phyloP scores from a whole-genome alignment of 768 basidiomycete species.

The Xerocomellus intermedius region DNA sequence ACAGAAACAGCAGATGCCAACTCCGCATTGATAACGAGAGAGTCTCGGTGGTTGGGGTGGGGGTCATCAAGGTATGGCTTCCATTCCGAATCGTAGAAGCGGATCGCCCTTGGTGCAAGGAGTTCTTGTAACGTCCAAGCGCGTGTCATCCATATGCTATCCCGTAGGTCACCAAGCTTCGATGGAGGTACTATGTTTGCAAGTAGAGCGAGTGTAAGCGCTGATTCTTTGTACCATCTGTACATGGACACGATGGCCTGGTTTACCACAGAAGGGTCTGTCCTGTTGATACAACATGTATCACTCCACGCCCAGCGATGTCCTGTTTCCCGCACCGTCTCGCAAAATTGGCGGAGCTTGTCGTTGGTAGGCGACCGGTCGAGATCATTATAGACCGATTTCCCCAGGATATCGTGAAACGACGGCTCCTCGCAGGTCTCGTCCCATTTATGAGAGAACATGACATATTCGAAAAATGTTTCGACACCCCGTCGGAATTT shows the following conservation, averaged over 20 bases:
- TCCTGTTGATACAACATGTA: slow-evolving; percentile 1
- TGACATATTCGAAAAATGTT: slow-evolving; percentile 8
- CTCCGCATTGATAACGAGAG: neutral
- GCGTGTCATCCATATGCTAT: slow-evolving; percentile 5
- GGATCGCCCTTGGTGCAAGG: slow-evolving; percentile 5
- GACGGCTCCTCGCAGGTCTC: neutral
- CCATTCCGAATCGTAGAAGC: slow-evolving; percentile 9
- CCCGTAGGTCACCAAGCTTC: neutral
- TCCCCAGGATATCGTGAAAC: neutral
- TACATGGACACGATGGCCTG: slow-evolving; percentile 4
- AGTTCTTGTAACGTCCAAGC: slow-evolving; percentile 8
- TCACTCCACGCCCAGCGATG: slow-evolving; percentile 8
- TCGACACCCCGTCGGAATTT: neutral
- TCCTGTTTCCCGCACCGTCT: neutral
- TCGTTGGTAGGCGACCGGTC: neutral
- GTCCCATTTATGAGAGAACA: slow-evolving; percentile 11
- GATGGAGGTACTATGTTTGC: neutral
- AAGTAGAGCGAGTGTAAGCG: neutral
- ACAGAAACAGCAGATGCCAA: slow-evolving; percentile 1
- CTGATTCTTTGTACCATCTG: slow-evolving; percentile 6
- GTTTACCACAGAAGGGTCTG: neutral
- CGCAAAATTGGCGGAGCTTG: slow-evolving; percentile 2
- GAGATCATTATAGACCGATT: slow-evolving; percentile 3
- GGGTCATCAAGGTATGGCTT: slow-evolving; percentile 1
- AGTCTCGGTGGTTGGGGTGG: slow-evolving; percentile 1